phyloP scores from a whole-genome alignment of 2,329 filamentous ascomycete species.

The Pestalotiopsis fici region DNA sequence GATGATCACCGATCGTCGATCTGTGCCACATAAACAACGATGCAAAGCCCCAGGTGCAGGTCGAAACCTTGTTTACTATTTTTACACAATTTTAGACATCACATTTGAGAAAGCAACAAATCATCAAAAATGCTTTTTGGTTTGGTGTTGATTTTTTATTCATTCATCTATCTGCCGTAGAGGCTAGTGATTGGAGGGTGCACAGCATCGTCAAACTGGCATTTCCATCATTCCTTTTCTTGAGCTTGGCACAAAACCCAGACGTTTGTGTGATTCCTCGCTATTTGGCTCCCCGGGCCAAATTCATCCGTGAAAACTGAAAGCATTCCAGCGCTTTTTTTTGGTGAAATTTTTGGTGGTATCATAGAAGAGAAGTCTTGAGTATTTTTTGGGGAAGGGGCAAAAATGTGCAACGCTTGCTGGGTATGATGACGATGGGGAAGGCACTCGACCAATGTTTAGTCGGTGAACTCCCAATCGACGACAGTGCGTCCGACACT shows the following conservation, averaged over 20 bases:
- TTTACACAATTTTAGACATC: background rate
- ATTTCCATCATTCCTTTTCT: background rate
- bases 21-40: background rate
- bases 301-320: background rate
- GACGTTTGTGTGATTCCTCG: background rate
- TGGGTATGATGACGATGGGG: background rate
- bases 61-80: background rate
- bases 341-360: background rate
- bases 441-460: background rate
- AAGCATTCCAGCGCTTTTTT: background rate
- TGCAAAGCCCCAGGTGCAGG: background rate
- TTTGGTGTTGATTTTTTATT: background rate
- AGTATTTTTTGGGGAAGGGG: background rate
- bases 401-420: no score
- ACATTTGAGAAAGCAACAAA: background rate
- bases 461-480: conserved; percentile 20
- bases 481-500: conserved; percentile 24
- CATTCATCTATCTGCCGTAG: background rate
- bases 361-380: background rate
- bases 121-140: background rate
- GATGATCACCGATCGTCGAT: background rate
- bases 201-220: background rate
- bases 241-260: background rate
- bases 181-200: background rate
- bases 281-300: background rate